Conservation (phyloP, 768 basidiomycete species). For the Boletus eberwhitei region DNA sequence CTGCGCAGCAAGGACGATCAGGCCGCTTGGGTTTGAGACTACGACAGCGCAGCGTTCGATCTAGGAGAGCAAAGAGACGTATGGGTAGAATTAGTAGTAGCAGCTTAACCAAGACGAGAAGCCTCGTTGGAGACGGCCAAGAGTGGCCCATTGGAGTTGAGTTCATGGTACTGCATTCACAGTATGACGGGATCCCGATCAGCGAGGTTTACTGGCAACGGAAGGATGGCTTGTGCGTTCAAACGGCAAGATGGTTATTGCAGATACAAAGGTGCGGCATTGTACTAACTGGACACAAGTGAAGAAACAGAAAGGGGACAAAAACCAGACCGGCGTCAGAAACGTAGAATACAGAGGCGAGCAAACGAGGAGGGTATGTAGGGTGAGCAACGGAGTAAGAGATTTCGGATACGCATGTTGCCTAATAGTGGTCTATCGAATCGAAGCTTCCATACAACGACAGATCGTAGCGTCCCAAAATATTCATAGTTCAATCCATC, state of each 20-base stretch:
- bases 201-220: not conserved
- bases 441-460: slow-evolving; percentile 19
- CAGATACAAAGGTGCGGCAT: slow-evolving; percentile 18
- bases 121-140: too few relatives aligned
- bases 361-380: slow-evolving; percentile 31
- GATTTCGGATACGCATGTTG: slow-evolving; percentile 24
- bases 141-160: not conserved
- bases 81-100: not conserved
- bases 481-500: slow-evolving; percentile 34
- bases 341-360: slow-evolving; percentile 28
- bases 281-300: slow-evolving; percentile 17
- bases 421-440: slow-evolving; percentile 27
- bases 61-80: not conserved
- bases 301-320: slow-evolving; percentile 1
- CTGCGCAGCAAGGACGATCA: not conserved
- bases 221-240: not conserved
- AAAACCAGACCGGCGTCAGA: slow-evolving; percentile 11
- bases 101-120: not conserved
- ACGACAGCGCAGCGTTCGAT: not conserved
- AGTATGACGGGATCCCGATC: too few relatives aligned
- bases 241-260: slow-evolving; percentile 3
- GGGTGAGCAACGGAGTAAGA: slow-evolving; percentile 4
- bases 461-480: slow-evolving; percentile 18
- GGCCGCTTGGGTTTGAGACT: not conserved
- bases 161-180: too few relatives aligned